Evolutionary conservation across 2,329 filamentous ascomycete genomes (phyloP).

Genomic region (Epichloe bromicola): DNA sequence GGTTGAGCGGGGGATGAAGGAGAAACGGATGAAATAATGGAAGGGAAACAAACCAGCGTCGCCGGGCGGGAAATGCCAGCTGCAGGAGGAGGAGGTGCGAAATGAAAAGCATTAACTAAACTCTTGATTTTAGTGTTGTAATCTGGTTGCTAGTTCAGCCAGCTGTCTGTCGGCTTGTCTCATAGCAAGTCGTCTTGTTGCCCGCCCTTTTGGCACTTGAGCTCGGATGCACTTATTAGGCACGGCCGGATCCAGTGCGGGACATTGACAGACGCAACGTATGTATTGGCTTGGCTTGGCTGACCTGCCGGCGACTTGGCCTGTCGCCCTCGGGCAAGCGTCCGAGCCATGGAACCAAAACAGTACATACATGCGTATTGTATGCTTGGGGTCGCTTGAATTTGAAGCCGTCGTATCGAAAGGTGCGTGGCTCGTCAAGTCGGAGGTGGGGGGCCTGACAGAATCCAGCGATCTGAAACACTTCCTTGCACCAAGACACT

Average conservation of each 20-base stretch:
- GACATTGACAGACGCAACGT: too few species aligned
- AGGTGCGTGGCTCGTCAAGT: not conserved
- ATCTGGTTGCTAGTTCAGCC: not conserved
- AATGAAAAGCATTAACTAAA: not conserved
- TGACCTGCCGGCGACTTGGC: too few species aligned
- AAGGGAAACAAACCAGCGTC: too few species aligned
- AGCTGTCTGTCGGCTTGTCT: not conserved
- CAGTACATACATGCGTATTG: too few species aligned
- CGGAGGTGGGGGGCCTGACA: not conserved
- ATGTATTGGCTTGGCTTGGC: too few species aligned
- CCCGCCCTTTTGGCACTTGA: not conserved
- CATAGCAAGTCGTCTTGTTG: not conserved
- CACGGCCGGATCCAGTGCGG: too few species aligned
- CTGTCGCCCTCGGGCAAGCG: not conserved
- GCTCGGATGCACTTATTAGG: not conserved
- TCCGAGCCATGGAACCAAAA: not conserved
- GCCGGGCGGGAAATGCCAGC: too few species aligned
- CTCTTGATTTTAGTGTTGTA: not conserved
- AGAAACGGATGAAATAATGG: not conserved
- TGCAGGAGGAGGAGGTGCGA: not conserved
- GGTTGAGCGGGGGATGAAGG: not conserved
- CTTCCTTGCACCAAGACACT: constrained; percentile 5
- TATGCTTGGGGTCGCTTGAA: too few species aligned
- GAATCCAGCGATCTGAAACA: constrained; percentile 11
- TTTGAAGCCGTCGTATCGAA: too few species aligned